Evolutionary conservation across 257 asterid species (phyloP), one percentile per base, ranked within the genome.

Genomic region (Scutellaria galericulata): DNA sequence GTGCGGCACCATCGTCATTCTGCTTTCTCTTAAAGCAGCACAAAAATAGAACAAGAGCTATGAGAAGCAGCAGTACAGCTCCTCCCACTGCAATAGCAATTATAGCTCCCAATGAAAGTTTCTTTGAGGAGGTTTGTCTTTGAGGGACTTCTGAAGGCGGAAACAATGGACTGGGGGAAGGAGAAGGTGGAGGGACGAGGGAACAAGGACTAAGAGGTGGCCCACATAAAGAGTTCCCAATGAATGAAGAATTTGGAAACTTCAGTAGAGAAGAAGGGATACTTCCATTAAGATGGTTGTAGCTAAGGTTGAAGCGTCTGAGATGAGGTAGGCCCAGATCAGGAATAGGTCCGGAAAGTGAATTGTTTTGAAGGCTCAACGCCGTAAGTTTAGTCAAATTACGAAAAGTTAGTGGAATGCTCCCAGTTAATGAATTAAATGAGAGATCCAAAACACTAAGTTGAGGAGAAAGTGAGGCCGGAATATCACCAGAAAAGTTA

Each of bases 51-150:
- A 83, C 39, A 2, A 91, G 79, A 74, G 83, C 88, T 54, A 79
- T 14, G 7, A 89, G 86, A 72, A 88, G 72, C 54, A 91, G 83
- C 48, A 89, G 70, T 7, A 75, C 80, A 7, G 54, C 86, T 24
- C 98, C 97, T 68, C 98, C 96, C 13, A 78, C 97, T 18, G 93
- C 94, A 79, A 91, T 88, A 52, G 96, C 96, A 41, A 93, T 91
- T 75, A 93, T 84, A 70, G 82, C 86, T 20, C 83, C 86, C 72
- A 85, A 58, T 7, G 95, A 22, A 51, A 93, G 87, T 73, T 79
- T 91, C 75, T 44, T 87, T 45, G 64, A 58, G 9, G 91, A 72
- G 35, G 78, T 46, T 47, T 13, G 62, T 31, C 70, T 77, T 44
- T 35, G 75, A 31, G 75, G 78, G 42, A 47, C 53, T 46, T 11